A percentile compares a stretch with the other conserved stretches of the same genome.
Conservation (phyloP, 306 rosid genomes). For the Glycine tomentella region DNA sequence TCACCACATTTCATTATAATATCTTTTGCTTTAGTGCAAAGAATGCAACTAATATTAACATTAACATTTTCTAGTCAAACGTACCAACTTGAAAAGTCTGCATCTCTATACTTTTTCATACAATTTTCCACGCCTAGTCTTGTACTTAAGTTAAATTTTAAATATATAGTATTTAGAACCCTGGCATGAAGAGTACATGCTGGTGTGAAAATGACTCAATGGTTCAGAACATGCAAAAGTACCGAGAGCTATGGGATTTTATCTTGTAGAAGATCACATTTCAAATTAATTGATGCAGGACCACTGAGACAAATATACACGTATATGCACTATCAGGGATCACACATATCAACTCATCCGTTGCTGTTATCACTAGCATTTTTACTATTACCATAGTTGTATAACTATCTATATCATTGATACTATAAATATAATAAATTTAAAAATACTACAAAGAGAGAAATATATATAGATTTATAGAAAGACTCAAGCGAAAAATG, state of each 20-base stretch:
- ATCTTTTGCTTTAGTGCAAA: constrained; percentile 7
- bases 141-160: background rate
- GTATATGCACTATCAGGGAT: constrained; percentile 21
- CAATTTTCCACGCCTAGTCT: background rate
- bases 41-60: constrained; percentile 6
- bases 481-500: too few relatives aligned
- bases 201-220: constrained; percentile 47
- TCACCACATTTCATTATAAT: background rate
- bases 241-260: constrained; percentile 34
- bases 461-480: too few relatives aligned
- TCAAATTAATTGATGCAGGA: constrained; percentile 43
- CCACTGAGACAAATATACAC: constrained; percentile 38
- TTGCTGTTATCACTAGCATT: background rate
- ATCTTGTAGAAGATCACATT: constrained; percentile 34
- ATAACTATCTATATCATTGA: too few relatives aligned
- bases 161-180: background rate
- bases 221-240: constrained; percentile 40
- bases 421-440: too few relatives aligned
- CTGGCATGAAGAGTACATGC: constrained; percentile 6
- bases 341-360: constrained; percentile 6
- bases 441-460: too few relatives aligned
- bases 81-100: background rate
- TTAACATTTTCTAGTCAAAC: background rate
- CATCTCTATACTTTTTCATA: background rate
- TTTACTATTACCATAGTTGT: constrained; percentile 37